Conservation (phyloP, 202 grass and related monocot species). For the Setaria italica region DNA sequence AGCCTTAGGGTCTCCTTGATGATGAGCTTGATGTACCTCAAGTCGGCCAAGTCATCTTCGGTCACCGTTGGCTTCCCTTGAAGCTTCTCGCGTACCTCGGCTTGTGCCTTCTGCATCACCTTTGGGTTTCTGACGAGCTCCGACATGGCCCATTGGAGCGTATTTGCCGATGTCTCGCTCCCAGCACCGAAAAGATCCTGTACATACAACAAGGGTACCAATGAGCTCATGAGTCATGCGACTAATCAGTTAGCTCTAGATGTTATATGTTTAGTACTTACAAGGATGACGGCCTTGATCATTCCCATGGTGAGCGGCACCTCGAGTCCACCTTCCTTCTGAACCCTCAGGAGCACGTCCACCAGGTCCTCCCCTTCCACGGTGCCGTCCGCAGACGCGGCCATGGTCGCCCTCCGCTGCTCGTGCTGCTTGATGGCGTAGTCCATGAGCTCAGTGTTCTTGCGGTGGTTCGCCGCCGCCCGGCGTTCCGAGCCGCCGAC, state of each 20-base stretch:
- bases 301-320: constrained; percentile 48
- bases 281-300: constrained; percentile 43
- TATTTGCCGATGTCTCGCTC: constrained; percentile 18
- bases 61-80: constrained; percentile 15
- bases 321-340: constrained; percentile 45
- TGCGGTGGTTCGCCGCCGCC: background rate
- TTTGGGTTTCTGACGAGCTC: constrained; percentile 39
- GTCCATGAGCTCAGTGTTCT: constrained; percentile 12
- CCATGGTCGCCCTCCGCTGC: background rate
- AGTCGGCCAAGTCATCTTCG: background rate
- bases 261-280: background rate
- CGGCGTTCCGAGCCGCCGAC: background rate
- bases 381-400: too few species aligned
- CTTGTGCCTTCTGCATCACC: constrained; percentile 36
- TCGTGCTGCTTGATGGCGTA: constrained; percentile 38
- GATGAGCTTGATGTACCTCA: constrained; percentile 40
- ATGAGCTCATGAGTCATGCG: background rate
- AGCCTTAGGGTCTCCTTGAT: constrained; percentile 50
- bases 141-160: constrained; percentile 45
- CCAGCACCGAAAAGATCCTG: constrained; percentile 38
- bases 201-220: too few species aligned
- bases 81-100: background rate
- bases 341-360: constrained; percentile 47
- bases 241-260: too few species aligned
- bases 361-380: constrained; percentile 35